These are phyloP conservation scores for Phyllosticta citriasiana DNA, from an alignment of 2,329 filamentous ascomycete species.

Conservation along the genomic window DNA sequence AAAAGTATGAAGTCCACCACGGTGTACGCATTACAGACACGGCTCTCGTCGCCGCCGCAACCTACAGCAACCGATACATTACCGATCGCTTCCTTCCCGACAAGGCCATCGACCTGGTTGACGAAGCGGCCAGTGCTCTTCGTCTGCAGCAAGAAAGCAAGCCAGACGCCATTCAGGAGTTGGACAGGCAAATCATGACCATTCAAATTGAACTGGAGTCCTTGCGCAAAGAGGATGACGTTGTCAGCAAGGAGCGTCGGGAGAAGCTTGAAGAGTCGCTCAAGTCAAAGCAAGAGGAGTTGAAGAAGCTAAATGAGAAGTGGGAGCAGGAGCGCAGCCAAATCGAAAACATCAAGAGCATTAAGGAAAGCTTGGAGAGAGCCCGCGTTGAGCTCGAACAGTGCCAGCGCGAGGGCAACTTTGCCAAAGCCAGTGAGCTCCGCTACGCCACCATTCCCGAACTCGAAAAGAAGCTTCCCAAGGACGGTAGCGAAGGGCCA, in stretches of 20 bases:
- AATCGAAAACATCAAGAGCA: constrained; percentile 76
- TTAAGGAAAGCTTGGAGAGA: constrained; percentile 79
- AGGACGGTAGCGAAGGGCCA: constrained; percentile 52
- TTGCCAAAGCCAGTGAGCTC: constrained; percentile 80
- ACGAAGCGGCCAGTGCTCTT: constrained; percentile 85
- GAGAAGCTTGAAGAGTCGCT: constrained; percentile 75
- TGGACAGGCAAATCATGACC: constrained; percentile 93
- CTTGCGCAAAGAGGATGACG: constrained; percentile 83
- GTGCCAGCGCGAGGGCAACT: constrained; percentile 80
- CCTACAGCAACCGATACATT: constrained; percentile 90
- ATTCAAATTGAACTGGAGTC: constrained; percentile 96
- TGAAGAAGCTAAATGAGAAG: constrained; percentile 60
- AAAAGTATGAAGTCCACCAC: constrained; percentile 95
- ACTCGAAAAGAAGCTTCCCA: constrained; percentile 68
- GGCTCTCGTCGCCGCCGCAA: constrained; percentile 82
- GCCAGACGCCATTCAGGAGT: constrained; percentile 82
- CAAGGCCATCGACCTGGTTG: constrained; percentile 94
- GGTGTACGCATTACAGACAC: constrained; percentile 91
- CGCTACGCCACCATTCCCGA: constrained; percentile 78
- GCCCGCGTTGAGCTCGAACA: constrained; percentile 77
- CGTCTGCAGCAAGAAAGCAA: constrained; percentile 94
- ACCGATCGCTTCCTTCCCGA: constrained; percentile 93
- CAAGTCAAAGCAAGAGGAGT: constrained; percentile 67
- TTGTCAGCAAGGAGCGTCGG: constrained; percentile 76
- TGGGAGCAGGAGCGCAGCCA: constrained; percentile 88